Conservation (phyloP, 73 alveolate species). For the Tetrahymena elliotti region DNA sequence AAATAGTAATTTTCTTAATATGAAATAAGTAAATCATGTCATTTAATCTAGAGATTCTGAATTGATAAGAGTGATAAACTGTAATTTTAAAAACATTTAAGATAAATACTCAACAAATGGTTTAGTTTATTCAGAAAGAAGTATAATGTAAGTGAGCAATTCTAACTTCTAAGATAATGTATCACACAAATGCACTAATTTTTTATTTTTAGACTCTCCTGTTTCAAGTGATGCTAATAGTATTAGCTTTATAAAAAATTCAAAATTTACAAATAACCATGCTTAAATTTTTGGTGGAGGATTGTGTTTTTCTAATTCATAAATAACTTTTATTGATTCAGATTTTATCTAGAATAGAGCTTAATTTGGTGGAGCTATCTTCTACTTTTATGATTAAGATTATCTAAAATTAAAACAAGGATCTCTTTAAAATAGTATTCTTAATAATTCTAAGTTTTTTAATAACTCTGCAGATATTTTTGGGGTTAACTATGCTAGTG, state of each 20-base stretch:
- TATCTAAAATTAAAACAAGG: neutral
- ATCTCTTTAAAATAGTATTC: neutral
- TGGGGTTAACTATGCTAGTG: neutral
- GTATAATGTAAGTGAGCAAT: neutral
- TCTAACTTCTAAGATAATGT: neutral
- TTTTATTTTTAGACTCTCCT: neutral
- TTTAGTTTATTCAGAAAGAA: neutral
- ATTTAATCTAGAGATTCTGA: neutral
- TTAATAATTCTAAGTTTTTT: neutral
- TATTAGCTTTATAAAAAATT: neutral
- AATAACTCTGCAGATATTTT: neutral
- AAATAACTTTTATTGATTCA: neutral
- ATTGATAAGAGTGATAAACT: neutral
- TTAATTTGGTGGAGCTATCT: neutral
- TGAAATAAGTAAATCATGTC: neutral
- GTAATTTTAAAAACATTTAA: neutral
- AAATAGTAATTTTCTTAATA: neutral
- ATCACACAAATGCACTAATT: neutral
- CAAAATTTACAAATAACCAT: neutral
- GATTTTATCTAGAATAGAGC: neutral
- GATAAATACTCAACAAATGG: neutral
- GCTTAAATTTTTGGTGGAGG: neutral
- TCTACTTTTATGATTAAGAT: neutral
- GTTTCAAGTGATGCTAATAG: neutral
- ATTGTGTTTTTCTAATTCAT: neutral